Evolutionary conservation across 2,329 filamentous ascomycete genomes (phyloP).

Genomic region (Rhexocercosporidium sp.): DNA sequence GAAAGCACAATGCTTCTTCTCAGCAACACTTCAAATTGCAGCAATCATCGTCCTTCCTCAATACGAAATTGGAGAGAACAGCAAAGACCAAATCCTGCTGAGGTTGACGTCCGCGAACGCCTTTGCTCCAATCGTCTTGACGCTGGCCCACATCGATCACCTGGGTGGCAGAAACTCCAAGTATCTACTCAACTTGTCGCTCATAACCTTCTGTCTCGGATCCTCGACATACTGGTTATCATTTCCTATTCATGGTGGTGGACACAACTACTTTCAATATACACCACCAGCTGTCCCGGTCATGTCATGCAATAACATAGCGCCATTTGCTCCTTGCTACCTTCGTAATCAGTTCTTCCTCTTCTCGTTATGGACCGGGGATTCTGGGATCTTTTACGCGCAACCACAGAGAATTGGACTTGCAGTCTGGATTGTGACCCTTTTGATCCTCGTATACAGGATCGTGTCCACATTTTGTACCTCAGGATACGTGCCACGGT

Average conservation of each 20-base stretch:
- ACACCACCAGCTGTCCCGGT: neutral
- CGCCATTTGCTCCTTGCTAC: constrained; percentile 21
- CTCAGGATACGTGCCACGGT: neutral
- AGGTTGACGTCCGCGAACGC: constrained; percentile 18
- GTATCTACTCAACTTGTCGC: constrained; percentile 2
- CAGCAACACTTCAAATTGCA: constrained; percentile 19
- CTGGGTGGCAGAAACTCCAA: constrained; percentile 13
- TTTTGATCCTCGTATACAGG: constrained; percentile 3
- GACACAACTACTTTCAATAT: neutral
- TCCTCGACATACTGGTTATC: constrained; percentile 12
- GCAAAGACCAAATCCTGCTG: constrained; percentile 15
- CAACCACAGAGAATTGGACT: constrained; percentile 1
- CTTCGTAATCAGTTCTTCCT: constrained; percentile 14
- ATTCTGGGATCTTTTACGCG: constrained; percentile 1
- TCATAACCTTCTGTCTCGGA: constrained; percentile 4
- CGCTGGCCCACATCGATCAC: constrained; percentile 15
- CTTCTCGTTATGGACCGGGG: neutral
- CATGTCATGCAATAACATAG: constrained; percentile 8
- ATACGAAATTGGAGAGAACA: neutral
- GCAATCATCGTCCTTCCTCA: constrained; percentile 16
- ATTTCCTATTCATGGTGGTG: neutral
- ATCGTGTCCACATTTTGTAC: neutral
- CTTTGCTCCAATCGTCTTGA: constrained; percentile 18
- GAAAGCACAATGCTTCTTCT: constrained; percentile 26
- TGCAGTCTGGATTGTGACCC: constrained; percentile 15